Base-by-base conservation (phyloP, 2,329 filamentous ascomycete species). In the Colletotrichum chlorophyti region DNA sequence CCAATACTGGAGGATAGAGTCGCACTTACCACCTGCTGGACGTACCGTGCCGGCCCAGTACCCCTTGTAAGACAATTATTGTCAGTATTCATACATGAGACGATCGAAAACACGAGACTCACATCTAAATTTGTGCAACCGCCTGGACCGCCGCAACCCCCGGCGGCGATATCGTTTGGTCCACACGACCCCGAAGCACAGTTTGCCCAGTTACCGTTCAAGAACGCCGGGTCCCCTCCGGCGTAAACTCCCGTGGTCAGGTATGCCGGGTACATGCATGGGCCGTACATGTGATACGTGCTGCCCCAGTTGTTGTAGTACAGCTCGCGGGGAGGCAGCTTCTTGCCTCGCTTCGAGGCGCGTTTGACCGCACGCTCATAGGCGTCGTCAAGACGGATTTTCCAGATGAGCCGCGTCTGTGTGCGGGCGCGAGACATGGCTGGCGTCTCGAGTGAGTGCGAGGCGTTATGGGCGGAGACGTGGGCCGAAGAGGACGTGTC, bases 401-500 rank as follows among this genome's bases (percentile, higher is more conserved):
- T 55, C 60, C 76, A 70, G 7, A 63, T 11, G 1, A 65, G 57
- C 10, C 68, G 69, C 4, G 85, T 69, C 15, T 77, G 75, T 1
- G 58, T 46, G 67, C 72, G 47, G 60, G 77, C 48, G 8, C 34
- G 76, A 63, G 34, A 68, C 8, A 7, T 34, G 5, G 5, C 57
- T 35, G 15, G 60, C 45, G 19, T 63, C n/a, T 12, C 43, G 37
- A 34, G 42, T 69, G n/a, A 64, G 27, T 69, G 66, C 7, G 92
- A 84, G 1, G 89, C 83, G 65, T 87, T 91, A 76, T 94, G 91
- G 0, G 88, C 80, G 0, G 87, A 91, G 61, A 94, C 88, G 68
- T 94, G 91, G 0, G 87, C 83, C 17, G 83, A 85, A 50, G 81
- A 83, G 46, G 82, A 75, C 0, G 84, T 80, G 0, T 83, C 73